Percentiles rank a stretch among this genome's conserved stretches.
These are phyloP conservation scores for Cucurbita ficifolia DNA, from an alignment of 306 rosid species.

Conservation along the genomic window DNA sequence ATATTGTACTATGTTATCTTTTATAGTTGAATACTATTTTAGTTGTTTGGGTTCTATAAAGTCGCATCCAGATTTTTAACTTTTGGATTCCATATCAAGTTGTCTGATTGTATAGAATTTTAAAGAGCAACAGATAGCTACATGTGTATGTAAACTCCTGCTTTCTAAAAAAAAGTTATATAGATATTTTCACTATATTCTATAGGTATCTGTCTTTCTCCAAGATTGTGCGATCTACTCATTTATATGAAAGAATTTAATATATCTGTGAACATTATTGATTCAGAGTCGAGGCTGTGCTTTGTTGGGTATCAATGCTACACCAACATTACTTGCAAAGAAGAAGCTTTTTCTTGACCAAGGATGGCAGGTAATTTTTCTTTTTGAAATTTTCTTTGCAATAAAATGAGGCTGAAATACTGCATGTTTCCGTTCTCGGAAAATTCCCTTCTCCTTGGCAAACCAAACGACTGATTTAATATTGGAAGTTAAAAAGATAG, in stretches of 20 bases:
- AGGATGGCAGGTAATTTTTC: constrained; percentile 73
- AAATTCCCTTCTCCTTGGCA: neutral
- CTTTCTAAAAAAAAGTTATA: neutral
- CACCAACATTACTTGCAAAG: constrained; percentile 65
- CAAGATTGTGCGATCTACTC: neutral
- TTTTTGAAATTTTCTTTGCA: neutral
- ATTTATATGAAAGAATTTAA: neutral
- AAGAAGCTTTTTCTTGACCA: constrained; percentile 68
- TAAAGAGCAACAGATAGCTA: neutral
- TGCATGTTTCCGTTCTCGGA: neutral
- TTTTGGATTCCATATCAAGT: neutral
- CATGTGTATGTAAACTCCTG: neutral
- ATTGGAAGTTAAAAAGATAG: neutral
- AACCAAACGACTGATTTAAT: neutral
- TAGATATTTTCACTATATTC: neutral
- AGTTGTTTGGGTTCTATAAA: neutral
- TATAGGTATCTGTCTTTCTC: neutral
- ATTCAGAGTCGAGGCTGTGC: constrained; percentile 73
- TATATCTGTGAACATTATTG: neutral
- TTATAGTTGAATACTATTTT: too few species aligned
- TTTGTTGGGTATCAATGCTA: constrained; percentile 53
- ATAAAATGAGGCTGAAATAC: neutral
- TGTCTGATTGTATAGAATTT: neutral
- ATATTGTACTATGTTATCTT: too few species aligned
- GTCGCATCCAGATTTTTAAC: neutral